These are phyloP conservation scores for Naganishia friedmannii DNA, from an alignment of 768 basidiomycete species.

Conservation along the genomic window DNA sequence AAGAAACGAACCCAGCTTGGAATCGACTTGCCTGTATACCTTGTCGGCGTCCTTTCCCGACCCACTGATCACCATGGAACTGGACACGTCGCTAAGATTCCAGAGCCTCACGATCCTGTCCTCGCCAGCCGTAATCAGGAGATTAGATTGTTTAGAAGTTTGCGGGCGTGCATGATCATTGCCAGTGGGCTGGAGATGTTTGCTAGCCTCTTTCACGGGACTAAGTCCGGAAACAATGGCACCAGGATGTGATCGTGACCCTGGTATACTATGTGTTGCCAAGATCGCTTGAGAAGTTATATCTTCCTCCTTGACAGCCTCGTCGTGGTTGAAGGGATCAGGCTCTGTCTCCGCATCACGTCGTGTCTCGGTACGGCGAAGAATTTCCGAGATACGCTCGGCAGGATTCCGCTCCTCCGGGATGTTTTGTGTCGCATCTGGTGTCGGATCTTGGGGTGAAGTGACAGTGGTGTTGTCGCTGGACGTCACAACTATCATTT, in stretches of 20 bases:
- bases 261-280: slow-evolving; percentile 19
- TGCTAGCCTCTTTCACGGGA: slow-evolving; percentile 48
- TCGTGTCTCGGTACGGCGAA: neutral
- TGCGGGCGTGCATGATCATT: slow-evolving; percentile 34
- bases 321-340: neutral
- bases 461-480: neutral
- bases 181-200: slow-evolving; percentile 59
- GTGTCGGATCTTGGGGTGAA: neutral
- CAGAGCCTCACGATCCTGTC: slow-evolving; percentile 83
- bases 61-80: slow-evolving; percentile 76
- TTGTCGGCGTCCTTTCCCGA: slow-evolving; percentile 70
- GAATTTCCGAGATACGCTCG: neutral
- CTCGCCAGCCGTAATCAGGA: slow-evolving; percentile 84
- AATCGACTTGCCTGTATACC: slow-evolving; percentile 63
- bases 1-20: neutral
- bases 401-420: neutral
- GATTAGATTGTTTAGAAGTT: slow-evolving; percentile 45
- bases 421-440: neutral
- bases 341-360: neutral
- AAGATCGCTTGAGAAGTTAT: neutral
- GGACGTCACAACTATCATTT: slow-evolving; percentile 7
- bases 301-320: slow-evolving; percentile 1
- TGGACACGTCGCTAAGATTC: slow-evolving; percentile 73
- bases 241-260: neutral
- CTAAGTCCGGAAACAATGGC: slow-evolving; percentile 2